Conservation (phyloP, 805 yeast genomes). For the Candida lessepsii region DNA sequence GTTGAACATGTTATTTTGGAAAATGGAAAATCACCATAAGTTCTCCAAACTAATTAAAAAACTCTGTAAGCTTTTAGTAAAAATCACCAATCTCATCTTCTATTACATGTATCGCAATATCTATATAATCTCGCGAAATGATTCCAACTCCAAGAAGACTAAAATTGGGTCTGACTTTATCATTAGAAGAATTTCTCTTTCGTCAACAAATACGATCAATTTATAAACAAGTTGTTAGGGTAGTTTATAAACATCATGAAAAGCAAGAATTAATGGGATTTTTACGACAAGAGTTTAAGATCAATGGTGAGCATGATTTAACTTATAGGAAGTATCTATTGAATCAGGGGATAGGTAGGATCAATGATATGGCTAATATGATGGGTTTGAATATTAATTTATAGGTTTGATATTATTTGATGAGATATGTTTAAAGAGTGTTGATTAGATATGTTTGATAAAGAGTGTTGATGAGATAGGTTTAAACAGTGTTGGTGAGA, state of each 20-base stretch:
- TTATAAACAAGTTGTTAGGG: slow-evolving; percentile 33
- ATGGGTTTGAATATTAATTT: slow-evolving; percentile 19
- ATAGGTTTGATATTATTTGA: too few relatives aligned
- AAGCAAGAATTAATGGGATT: slow-evolving; percentile 30
- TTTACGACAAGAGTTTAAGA: slow-evolving; percentile 34
- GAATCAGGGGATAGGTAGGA: slow-evolving; percentile 29
- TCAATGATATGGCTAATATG: slow-evolving; percentile 25
- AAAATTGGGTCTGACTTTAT: slow-evolving; percentile 17
- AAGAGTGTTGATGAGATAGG: too few relatives aligned
- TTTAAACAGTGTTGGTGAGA: too few relatives aligned
- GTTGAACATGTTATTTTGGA: too few relatives aligned
- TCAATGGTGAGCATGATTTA: slow-evolving; percentile 28
- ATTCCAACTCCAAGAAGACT: slow-evolving; percentile 4
- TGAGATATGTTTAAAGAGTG: too few relatives aligned
- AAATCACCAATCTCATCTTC: too few relatives aligned
- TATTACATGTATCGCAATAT: too few relatives aligned
- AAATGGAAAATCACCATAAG: too few relatives aligned
- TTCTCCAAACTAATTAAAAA: too few relatives aligned
- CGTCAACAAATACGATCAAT: slow-evolving; percentile 32
- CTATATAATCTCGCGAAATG: slow-evolving; percentile 4
- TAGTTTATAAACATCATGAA: slow-evolving; percentile 37
- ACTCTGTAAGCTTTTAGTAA: too few relatives aligned
- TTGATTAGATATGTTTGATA: too few relatives aligned
- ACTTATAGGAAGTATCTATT: slow-evolving; percentile 38
- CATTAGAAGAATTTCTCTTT: slow-evolving; percentile 42